Conservation (phyloP, 1,139 yeast species). For the Diutina pseudorugosa region DNA sequence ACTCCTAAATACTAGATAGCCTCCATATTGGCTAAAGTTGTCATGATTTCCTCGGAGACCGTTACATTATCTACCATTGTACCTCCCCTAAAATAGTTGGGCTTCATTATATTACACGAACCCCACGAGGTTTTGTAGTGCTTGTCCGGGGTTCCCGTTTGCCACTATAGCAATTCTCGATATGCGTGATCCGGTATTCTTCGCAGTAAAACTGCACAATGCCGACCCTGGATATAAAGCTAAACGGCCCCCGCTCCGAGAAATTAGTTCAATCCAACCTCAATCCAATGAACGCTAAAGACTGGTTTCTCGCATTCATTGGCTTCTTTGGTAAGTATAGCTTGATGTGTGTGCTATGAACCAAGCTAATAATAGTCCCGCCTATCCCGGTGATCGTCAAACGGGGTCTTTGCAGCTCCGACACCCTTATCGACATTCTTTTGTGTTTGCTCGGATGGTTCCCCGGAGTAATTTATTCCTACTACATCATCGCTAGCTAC, state of each 20-base stretch:
- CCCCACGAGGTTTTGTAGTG: not conserved
- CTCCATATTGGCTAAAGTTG: too few relatives aligned
- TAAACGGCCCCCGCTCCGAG: not conserved
- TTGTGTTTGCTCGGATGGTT: slow-evolving; percentile 68
- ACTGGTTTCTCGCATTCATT: slow-evolving; percentile 66
- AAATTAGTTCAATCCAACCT: not conserved
- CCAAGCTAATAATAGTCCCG: slow-evolving; percentile 30
- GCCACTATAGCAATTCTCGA: not conserved
- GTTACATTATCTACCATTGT: not conserved
- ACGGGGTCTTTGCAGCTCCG: slow-evolving; percentile 62
- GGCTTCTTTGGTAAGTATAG: slow-evolving; percentile 40
- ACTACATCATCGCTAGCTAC: slow-evolving; percentile 45
- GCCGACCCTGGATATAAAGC: not conserved
- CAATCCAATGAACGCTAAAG: slow-evolving; percentile 46
- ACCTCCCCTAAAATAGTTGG: not conserved
- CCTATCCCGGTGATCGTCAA: slow-evolving; percentile 75
- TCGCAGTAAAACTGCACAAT: not conserved
- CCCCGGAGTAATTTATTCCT: slow-evolving; percentile 65
- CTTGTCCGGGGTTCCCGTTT: not conserved
- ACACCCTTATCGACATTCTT: slow-evolving; percentile 59
- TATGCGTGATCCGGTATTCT: not conserved
- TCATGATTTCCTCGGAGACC: not conserved
- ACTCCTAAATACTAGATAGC: too few relatives aligned
- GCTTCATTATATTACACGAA: too few relatives aligned
- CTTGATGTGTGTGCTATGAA: not conserved